Base-by-base conservation (phyloP, 192 early-diverging fungal species). In the Phlyctochytrium arcticum region DNA sequence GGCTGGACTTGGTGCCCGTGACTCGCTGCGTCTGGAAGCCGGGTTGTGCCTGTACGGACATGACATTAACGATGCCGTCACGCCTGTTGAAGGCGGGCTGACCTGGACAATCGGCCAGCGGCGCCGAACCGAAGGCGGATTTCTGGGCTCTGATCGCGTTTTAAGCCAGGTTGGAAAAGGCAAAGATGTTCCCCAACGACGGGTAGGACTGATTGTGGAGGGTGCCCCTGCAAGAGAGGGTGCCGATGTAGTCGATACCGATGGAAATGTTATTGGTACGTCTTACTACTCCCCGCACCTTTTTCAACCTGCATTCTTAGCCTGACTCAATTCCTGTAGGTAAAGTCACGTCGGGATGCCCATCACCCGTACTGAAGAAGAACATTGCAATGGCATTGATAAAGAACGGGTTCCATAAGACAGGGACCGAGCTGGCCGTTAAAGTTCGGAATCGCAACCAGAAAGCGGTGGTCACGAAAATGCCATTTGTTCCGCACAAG, bases 351-450 rank as follows among this genome's bases (percentile, higher is more conserved):
- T 88, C 85, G 8, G 96, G 96, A 12, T 89, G 89, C 62, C 96
- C 96, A 27, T 87, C 88, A 5, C 96, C 96, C 3, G 85, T 86
- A 3, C 80, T 94, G 36, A 92, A 92, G 77, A 90, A 94, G 79
- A 99, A 99, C 80, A 79, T 99, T 62, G 96, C 95, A 12, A 99
- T 99, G 95, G 96, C 89, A 0, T 96, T 96, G 62, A 92, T 99
- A 36, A 77, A 85, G 71, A 84, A 83, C 60, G 93, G 94, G 8
- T 81, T 86, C 75, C 90, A 93, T 78, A 98, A 98, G 85, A 73
- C 71, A 23, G 92, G 89, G n/a, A 98, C 96, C n/a, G 80, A 86
- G 59, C 78, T 99, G 32, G 76, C 87, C 77, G 94, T 99, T 48
- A 85, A 89, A 68, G 96, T 99, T 47, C 86, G 96, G 72, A 87